Base-by-base conservation (phyloP, 2,329 filamentous ascomycete genomes). In the Aspergillus arachidicola region DNA sequence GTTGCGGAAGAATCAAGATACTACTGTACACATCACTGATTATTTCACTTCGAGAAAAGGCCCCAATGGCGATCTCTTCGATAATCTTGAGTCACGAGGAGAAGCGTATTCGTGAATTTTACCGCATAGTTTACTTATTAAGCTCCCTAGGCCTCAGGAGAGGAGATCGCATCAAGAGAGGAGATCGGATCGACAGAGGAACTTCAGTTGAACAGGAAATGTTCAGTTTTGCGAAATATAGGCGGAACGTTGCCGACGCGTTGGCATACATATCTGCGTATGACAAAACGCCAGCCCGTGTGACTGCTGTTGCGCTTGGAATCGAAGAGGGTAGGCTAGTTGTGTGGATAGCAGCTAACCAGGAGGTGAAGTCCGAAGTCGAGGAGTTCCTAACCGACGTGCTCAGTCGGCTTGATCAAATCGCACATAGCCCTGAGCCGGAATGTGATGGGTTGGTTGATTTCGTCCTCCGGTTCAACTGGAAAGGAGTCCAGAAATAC, bases 361-460 rank as follows among this genome's bases (percentile, higher is more conserved):
- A n/a, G 10, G 2, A 6, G 3, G 43, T 46, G n/a, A 11, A 12
- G 1, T 1, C 9, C n/a, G 0, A 46, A 23, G 43, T 23, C 4
- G 3, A 6, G 43, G 0, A 12, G 5, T 46, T 46, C n/a, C 21
- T 46, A 16, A 23, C 2, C n/a, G 7, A 0, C 2, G n/a, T 46
- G n/a, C n/a, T 46, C 11, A 6, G 9, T 14, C 9, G n/a, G 43
- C 43, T 46, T 11, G 43, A 46, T 14, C 1, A 46, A 14, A 46
- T 46, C 9, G 43, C n/a, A 1, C 3, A 6, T 11, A 6, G 4
- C 3, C 3, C n/a, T 0, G n/a, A 21, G n/a, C 23, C 4, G 11
- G 43, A 23, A 12, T 5, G 10, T 23, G 43, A 23, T 3, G 2
- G 2, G 5, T 11, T 46, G 2, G 4, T 46, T 23, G 9, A 46